These are phyloP conservation scores for Xylariaceae sp. DNA, from an alignment of 2,329 filamentous ascomycete species.

Conservation along the genomic window DNA sequence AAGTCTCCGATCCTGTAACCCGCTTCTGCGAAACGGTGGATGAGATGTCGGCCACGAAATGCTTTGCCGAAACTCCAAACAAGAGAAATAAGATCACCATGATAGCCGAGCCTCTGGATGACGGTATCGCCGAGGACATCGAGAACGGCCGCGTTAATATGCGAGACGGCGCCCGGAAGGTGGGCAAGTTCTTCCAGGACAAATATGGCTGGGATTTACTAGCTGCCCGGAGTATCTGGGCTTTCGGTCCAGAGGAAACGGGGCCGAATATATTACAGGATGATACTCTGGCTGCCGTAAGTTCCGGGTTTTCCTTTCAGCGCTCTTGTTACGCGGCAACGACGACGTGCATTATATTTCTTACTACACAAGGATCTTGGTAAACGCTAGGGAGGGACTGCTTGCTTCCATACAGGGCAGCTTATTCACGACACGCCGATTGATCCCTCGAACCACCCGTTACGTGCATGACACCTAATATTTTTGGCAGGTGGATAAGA, in stretches of 20 bases:
- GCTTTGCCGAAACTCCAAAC: conserved; percentile 95
- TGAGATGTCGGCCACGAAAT: conserved; percentile 95
- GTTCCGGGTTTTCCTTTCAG: conserved; percentile 27
- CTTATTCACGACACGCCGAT: conserved; percentile 20
- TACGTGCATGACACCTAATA: conserved; percentile 26
- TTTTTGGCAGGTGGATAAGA: conserved; percentile 73
- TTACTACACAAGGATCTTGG: conserved; percentile 22
- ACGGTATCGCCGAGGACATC: conserved; percentile 92
- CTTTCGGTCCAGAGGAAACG: conserved; percentile 92
- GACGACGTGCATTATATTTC: conserved; percentile 15
- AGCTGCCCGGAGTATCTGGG: conserved; percentile 94
- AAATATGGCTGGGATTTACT: conserved; percentile 96
- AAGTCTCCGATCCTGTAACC: conserved; percentile 95
- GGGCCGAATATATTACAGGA: conserved; percentile 95
- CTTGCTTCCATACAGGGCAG: conserved; percentile 21
- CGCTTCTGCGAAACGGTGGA: conserved; percentile 97
- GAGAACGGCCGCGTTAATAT: conserved; percentile 88
- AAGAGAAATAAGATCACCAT: conserved; percentile 99
- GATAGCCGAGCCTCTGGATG: conserved; percentile 92
- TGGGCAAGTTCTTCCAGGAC: conserved; percentile 95
- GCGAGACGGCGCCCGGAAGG: conserved; percentile 85
- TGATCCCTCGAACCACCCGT: conserved; percentile 20
- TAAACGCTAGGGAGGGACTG: conserved; percentile 16
- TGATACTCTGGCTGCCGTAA: conserved; percentile 83
- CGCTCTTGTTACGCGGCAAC: conserved; percentile 7